phyloP scores from a whole-genome alignment of 2,329 filamentous ascomycete genomes.

The Fusarium kyushuense region DNA sequence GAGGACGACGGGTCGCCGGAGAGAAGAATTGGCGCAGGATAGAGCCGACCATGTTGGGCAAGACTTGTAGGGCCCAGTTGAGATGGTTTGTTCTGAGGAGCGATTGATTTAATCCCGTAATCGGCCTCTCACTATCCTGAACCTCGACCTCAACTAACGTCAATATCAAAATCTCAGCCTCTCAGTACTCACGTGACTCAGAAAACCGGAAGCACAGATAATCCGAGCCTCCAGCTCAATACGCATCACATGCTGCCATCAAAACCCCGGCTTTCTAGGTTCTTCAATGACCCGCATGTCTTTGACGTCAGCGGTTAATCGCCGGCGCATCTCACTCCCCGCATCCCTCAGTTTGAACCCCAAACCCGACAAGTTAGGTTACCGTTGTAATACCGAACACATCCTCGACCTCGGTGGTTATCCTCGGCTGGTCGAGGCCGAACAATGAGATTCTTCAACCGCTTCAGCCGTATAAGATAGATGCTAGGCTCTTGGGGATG shows the following conservation, averaged over 20 bases:
- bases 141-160: constrained; percentile 28
- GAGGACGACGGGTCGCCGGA: constrained; percentile 48
- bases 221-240: constrained; percentile 7
- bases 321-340: constrained; percentile 28
- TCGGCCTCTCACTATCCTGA: constrained; percentile 25
- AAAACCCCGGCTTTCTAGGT: constrained; percentile 16
- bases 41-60: constrained; percentile 52
- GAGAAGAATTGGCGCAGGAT: constrained; percentile 54
- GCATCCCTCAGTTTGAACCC: constrained; percentile 18
- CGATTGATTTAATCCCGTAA: constrained; percentile 29
- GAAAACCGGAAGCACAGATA: background rate
- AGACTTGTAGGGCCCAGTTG: constrained; percentile 37
- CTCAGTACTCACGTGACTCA: constrained; percentile 33
- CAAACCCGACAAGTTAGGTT: constrained; percentile 24
- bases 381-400: constrained; percentile 39
- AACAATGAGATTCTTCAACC: constrained; percentile 35
- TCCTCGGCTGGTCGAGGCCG: constrained; percentile 46
- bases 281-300: constrained; percentile 1
- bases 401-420: constrained; percentile 41
- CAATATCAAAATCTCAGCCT: constrained; percentile 46
- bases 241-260: constrained; percentile 40
- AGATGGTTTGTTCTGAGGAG: background rate
- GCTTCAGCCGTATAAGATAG: constrained; percentile 30
- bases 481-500: constrained; percentile 6
- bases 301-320: constrained; percentile 50